A percentile compares a stretch with the other conserved stretches of the same genome.
phyloP scores from a whole-genome alignment of 257 asterid genomes.

The Oldenlandia corymbosa region DNA sequence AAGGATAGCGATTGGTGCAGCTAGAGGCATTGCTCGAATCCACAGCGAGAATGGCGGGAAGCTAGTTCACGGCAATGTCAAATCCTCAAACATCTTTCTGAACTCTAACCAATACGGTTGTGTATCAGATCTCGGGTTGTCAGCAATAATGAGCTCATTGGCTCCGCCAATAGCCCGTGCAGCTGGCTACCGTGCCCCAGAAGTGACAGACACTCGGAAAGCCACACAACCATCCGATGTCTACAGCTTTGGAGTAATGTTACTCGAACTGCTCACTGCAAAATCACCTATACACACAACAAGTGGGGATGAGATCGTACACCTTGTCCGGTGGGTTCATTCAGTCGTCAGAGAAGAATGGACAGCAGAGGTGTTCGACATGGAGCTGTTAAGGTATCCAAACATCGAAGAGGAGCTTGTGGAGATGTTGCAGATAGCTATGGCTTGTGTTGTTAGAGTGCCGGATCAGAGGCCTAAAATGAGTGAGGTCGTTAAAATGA shows the following conservation, averaged over 20 bases:
- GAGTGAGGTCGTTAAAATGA: conserved; percentile 51
- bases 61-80: conserved; percentile 69
- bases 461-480: conserved; percentile 71
- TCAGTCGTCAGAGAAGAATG: conserved; percentile 86
- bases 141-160: conserved; percentile 55
- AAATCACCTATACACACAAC: conserved; percentile 64
- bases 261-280: conserved; percentile 71
- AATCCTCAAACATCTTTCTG: conserved; percentile 68
- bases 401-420: conserved; percentile 77
- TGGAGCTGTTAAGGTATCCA: conserved; percentile 56
- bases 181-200: conserved; percentile 79
- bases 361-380: conserved; percentile 83
- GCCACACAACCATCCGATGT: conserved; percentile 68
- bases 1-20: conserved; percentile 66
- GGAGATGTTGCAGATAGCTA: conserved; percentile 66
- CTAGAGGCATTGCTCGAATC: conserved; percentile 63
- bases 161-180: conserved; percentile 68
- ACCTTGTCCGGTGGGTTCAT: conserved; percentile 79
- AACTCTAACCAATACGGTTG: conserved; percentile 58
- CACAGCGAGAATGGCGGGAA: conserved; percentile 59
- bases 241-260: conserved; percentile 65
- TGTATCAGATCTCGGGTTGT: conserved; percentile 65
- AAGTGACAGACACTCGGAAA: conserved; percentile 62
- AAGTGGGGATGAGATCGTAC: conserved; percentile 54
- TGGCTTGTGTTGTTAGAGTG: conserved; percentile 60